phyloP scores from a whole-genome alignment of 192 early-diverging fungal genomes.

The Chytriomyces hyalinus region DNA sequence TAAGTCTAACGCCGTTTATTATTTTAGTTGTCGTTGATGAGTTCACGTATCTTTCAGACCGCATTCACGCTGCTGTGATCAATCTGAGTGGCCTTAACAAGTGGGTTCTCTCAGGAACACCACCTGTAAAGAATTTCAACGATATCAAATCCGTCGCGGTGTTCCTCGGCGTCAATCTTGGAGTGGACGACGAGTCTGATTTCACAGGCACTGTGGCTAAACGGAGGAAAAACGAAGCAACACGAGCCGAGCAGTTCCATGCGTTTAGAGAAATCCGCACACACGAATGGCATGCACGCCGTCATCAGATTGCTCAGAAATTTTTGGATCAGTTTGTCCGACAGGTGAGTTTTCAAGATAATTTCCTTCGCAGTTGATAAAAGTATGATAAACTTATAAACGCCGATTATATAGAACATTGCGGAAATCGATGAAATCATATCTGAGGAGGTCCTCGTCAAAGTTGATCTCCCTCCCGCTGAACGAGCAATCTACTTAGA shows the following conservation, averaged over 20 bases:
- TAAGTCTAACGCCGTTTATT: background rate
- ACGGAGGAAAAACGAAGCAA: slow-evolving; percentile 34
- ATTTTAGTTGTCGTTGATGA: slow-evolving; percentile 52
- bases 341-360: background rate
- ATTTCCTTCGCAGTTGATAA: background rate
- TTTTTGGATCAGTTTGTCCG: slow-evolving; percentile 54
- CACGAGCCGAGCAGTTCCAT: slow-evolving; percentile 47
- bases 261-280: slow-evolving; percentile 49
- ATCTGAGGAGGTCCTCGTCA: slow-evolving; percentile 25
- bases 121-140: slow-evolving; percentile 47
- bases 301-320: slow-evolving; percentile 46
- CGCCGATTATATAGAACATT: slow-evolving; percentile 40
- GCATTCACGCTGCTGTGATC: slow-evolving; percentile 41
- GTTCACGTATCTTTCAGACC: slow-evolving; percentile 49
- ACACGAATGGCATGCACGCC: slow-evolving; percentile 47
- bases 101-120: slow-evolving; percentile 54
- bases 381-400: no score
- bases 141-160: slow-evolving; percentile 51
- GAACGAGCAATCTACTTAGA: slow-evolving; percentile 54
- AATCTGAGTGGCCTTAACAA: slow-evolving; percentile 28
- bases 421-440: slow-evolving; percentile 57
- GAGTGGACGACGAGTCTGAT: slow-evolving; percentile 48
- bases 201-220: slow-evolving; percentile 28
- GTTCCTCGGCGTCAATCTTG: slow-evolving; percentile 52
- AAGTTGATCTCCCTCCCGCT: slow-evolving; percentile 44